A percentile compares a stretch with the other conserved stretches of the same genome.
These are phyloP conservation scores for Pseudonectria buxi DNA, from an alignment of 2,329 filamentous ascomycete species.

Conservation along the genomic window DNA sequence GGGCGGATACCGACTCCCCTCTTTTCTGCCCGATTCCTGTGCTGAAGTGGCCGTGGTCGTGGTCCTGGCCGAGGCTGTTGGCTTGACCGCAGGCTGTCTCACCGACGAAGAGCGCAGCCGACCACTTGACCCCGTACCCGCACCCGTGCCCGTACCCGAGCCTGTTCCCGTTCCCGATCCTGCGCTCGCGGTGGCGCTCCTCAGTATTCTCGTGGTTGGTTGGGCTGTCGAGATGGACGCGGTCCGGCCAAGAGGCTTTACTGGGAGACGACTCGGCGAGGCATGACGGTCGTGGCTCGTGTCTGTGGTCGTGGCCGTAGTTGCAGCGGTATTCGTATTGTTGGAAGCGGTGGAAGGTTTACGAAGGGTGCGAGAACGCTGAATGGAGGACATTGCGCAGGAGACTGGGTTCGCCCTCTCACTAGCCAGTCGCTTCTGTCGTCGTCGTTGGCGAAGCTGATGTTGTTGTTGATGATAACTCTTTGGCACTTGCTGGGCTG, in stretches of 20 bases:
- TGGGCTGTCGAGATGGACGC: conserved; percentile 22
- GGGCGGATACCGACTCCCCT: conserved; percentile 28
- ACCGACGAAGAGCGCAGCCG: conserved; percentile 18
- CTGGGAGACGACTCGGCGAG: conserved; percentile 45
- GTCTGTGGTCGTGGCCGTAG: conserved; percentile 6
- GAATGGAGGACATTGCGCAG: conserved; percentile 39
- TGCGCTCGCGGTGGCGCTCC: conserved; percentile 12
- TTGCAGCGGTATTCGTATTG: conserved; percentile 7
- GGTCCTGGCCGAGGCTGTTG: neutral
- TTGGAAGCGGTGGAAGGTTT: conserved; percentile 27
- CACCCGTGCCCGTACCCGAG: too few relatives aligned
- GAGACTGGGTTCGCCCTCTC: neutral
- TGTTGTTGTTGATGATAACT: conserved; percentile 11
- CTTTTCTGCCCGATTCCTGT: conserved; percentile 10
- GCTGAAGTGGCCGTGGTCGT: neutral
- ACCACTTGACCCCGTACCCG: too few relatives aligned
- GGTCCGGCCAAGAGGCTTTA: conserved; percentile 36
- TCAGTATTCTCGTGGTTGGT: conserved; percentile 10
- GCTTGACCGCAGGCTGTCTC: conserved; percentile 6
- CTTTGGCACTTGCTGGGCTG: too few relatives aligned
- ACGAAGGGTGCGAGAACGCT: conserved; percentile 43
- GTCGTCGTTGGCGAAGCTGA: conserved; percentile 2
- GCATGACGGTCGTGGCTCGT: conserved; percentile 26
- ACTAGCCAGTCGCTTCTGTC: conserved; percentile 1
- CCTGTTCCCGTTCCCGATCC: too few relatives aligned